Percentiles rank a stretch among this genome's conserved stretches.
Evolutionary conservation across 305 asterid genomes (phyloP).

Genomic region (Fraxinus sp.): DNA sequence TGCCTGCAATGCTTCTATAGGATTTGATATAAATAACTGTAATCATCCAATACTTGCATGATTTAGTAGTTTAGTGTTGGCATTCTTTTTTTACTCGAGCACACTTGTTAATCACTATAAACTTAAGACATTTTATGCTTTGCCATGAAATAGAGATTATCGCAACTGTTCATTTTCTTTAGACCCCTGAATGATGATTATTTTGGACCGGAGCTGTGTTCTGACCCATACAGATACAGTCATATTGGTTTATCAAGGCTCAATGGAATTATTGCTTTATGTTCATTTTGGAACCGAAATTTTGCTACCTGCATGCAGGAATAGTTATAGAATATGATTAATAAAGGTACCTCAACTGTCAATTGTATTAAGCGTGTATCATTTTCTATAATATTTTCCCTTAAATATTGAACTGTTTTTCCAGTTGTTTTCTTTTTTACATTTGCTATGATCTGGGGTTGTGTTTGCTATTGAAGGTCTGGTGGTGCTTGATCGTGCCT

Average conservation of each 20-base stretch:
- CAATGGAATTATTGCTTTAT: neutral
- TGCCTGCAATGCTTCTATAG: neutral
- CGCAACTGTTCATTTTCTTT: neutral
- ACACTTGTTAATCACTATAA: neutral
- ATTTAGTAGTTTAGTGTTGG: neutral
- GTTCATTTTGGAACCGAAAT: neutral
- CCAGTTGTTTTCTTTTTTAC: neutral
- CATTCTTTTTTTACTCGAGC: neutral
- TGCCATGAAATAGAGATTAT: neutral
- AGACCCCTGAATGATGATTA: neutral
- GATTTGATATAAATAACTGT: neutral
- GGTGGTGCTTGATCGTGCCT: neutral
- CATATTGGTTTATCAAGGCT: neutral
- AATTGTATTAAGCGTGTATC: neutral
- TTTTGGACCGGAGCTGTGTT: neutral
- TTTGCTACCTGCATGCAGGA: neutral
- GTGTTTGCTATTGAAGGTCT: neutral
- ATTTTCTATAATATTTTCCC: neutral
- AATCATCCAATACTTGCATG: neutral
- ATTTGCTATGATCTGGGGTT: neutral
- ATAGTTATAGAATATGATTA: neutral
- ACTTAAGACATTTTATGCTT: neutral
- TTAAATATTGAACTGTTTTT: neutral
- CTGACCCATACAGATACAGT: neutral
- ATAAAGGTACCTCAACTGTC: neutral